phyloP scores from a whole-genome alignment of 2,329 filamentous ascomycete species.

The Ophiostoma ulmi region DNA sequence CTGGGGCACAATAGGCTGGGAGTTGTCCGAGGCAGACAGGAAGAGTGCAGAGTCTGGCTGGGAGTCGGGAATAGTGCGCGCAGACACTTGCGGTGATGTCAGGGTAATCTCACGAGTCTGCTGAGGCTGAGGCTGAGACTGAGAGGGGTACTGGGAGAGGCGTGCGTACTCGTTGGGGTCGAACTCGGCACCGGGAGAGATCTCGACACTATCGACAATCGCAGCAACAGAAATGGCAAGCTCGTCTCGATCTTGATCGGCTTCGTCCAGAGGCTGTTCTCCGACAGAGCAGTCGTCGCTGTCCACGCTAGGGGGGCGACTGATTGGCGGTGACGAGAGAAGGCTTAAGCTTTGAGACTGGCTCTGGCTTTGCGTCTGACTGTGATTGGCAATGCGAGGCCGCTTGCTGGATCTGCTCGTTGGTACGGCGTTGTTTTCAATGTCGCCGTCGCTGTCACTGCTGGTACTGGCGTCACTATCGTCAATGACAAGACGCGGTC shows the following conservation, averaged over 20 bases:
- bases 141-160: conserved; percentile 16
- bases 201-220: conserved; percentile 8
- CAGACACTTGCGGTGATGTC: not conserved
- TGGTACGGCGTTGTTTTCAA: not conserved
- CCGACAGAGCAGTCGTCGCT: not conserved
- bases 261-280: not conserved
- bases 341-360: not conserved
- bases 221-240: not conserved
- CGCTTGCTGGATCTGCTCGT: not conserved
- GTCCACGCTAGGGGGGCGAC: conserved; percentile 19
- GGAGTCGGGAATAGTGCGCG: conserved; percentile 25
- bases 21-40: not conserved
- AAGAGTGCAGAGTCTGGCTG: conserved; percentile 13
- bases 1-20: not conserved
- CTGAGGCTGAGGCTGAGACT: not conserved
- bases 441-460: conserved; percentile 7
- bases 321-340: conserved; percentile 11
- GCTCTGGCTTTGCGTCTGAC: conserved; percentile 7
- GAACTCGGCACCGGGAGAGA: conserved; percentile 19
- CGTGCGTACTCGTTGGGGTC: conserved; percentile 23
- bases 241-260: not conserved
- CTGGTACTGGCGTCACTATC: not conserved
- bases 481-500: not conserved
- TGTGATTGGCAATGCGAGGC: not conserved
- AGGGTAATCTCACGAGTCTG: not conserved